Conservation (phyloP, 1,139 yeast species). For the Debaryomyces coudertii region DNA sequence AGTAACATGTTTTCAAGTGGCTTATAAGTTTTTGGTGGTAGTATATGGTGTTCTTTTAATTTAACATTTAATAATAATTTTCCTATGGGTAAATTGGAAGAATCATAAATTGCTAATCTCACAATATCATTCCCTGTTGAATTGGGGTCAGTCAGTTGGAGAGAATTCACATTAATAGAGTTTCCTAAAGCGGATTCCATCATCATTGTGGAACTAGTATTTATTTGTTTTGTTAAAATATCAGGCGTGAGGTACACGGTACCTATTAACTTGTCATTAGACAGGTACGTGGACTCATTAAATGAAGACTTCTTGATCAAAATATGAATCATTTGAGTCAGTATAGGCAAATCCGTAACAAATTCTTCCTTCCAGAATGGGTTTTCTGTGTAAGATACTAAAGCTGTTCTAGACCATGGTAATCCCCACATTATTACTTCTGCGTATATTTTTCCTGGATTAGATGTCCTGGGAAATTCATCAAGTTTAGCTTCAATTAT, state of each 20-base stretch:
- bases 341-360: constrained; percentile 57
- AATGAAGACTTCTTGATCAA: constrained; percentile 46
- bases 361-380: constrained; percentile 80
- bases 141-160: constrained; percentile 11
- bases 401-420: constrained; percentile 71
- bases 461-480: constrained; percentile 11
- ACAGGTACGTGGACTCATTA: constrained; percentile 26
- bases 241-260: constrained; percentile 60
- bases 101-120: constrained; percentile 46
- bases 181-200: constrained; percentile 33
- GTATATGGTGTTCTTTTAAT: constrained; percentile 58
- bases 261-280: constrained; percentile 51
- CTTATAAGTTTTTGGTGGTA: constrained; percentile 60
- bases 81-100: constrained; percentile 54
- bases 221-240: constrained; percentile 43
- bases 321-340: constrained; percentile 56
- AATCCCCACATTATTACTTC: constrained; percentile 69
- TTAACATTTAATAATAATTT: constrained; percentile 58
- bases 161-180: constrained; percentile 27
- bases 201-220: constrained; percentile 41
- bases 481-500: constrained; percentile 71
- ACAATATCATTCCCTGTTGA: constrained; percentile 39
- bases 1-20: constrained; percentile 61
- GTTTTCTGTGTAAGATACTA: constrained; percentile 49
- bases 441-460: constrained; percentile 50